Conservation (phyloP, 305 asterid genomes). For the Fraxinus platypoda region DNA sequence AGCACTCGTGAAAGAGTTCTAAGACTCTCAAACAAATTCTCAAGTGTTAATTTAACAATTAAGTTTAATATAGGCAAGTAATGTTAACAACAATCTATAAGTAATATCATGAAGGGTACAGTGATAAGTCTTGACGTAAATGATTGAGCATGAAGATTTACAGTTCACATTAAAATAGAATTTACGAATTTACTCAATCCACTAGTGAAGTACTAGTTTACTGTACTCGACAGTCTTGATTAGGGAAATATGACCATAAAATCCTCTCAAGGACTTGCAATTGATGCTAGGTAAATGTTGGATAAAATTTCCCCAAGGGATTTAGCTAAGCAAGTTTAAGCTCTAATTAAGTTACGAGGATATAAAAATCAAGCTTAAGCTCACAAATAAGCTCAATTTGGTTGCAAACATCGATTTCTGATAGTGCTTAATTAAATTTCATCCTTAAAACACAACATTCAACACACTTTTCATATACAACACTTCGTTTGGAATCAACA, state of each 20-base stretch:
- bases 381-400: neutral
- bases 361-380: neutral
- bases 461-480: neutral
- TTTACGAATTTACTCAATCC: neutral
- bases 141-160: neutral
- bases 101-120: neutral
- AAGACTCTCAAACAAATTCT: neutral
- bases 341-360: neutral
- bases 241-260: neutral
- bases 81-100: neutral
- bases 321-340: neutral
- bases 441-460: neutral
- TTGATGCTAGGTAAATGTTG: neutral
- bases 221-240: neutral
- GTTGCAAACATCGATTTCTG: neutral
- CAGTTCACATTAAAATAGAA: neutral
- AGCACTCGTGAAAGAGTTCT: neutral
- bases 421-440: neutral
- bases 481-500: neutral
- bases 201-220: neutral
- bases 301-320: neutral
- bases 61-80: neutral
- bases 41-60: neutral
- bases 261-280: neutral
- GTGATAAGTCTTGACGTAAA: neutral